Conservation (phyloP, 1,284 basidiomycete species). For the Ustilago bromivora region DNA sequence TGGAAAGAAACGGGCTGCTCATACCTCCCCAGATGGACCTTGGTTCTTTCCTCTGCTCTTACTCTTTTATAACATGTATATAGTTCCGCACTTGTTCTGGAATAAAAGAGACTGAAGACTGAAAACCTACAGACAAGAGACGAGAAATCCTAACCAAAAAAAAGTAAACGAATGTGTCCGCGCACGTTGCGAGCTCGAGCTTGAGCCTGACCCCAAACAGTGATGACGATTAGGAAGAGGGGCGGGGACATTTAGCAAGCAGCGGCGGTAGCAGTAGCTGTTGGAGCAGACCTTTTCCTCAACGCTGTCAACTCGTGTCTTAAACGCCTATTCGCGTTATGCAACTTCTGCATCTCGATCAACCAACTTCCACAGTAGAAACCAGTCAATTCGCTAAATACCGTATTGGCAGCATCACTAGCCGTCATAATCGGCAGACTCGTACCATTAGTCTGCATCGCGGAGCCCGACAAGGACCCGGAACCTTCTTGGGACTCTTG, state of each 20-base stretch:
- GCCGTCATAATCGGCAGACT: slow-evolving; percentile 36
- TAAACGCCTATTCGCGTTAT: slow-evolving; percentile 39
- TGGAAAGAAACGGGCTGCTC: too few relatives aligned
- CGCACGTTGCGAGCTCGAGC: too few relatives aligned
- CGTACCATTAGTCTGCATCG: slow-evolving; percentile 19
- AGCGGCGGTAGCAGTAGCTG: slow-evolving; percentile 1
- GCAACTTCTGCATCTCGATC: slow-evolving; percentile 52
- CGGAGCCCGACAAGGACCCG: slow-evolving; percentile 31
- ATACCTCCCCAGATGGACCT: too few relatives aligned
- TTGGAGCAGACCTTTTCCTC: slow-evolving; percentile 2
- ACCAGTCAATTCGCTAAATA: slow-evolving; percentile 44
- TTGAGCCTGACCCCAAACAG: neutral
- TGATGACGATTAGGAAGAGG: neutral
- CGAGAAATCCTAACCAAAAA: too few relatives aligned
- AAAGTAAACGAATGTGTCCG: neutral
- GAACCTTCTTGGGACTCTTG: slow-evolving; percentile 12
- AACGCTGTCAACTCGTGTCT: slow-evolving; percentile 38
- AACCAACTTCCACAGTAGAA: slow-evolving; percentile 46
- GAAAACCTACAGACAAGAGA: too few relatives aligned
- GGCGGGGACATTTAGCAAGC: slow-evolving; percentile 13
- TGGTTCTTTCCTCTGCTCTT: too few relatives aligned
- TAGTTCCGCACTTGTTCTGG: too few relatives aligned
- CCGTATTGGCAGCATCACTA: slow-evolving; percentile 39
- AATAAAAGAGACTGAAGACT: neutral
- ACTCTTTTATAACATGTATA: too few relatives aligned